Evolutionary conservation across 352 stramenopile genomes (phyloP).

Genomic region (Globisporangium radiosum): DNA sequence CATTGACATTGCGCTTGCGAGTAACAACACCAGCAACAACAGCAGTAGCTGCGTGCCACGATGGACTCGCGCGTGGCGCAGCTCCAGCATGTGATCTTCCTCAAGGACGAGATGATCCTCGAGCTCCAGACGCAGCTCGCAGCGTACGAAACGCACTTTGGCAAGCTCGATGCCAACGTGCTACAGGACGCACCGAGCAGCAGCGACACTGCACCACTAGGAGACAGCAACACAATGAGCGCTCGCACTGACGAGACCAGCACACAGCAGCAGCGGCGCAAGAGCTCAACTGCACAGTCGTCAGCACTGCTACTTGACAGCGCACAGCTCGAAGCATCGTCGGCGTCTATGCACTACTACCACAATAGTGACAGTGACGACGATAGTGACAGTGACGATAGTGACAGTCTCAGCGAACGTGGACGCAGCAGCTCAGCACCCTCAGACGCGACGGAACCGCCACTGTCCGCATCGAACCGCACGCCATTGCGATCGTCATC

Average conservation of each 20-base stretch:
- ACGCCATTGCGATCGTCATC: too few species aligned
- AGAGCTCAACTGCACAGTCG: not conserved
- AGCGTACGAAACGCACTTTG: conserved; percentile 49
- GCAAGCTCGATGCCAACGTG: conserved; percentile 30
- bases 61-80: conserved; percentile 54
- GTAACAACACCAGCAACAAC: not conserved
- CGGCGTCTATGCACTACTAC: not conserved
- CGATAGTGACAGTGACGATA: not conserved
- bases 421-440: too few species aligned
- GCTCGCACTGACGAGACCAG: conserved; percentile 5
- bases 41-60: not conserved
- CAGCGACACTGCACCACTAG: conserved; percentile 5
- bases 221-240: conserved; percentile 12
- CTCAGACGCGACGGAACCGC: not conserved
- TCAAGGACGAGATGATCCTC: conserved; percentile 83
- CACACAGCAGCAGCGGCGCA: not conserved
- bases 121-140: conserved; percentile 62
- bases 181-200: conserved; percentile 16
- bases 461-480: not conserved
- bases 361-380: not conserved
- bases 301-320: too few species aligned
- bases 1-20: too few species aligned
- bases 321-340: not conserved
- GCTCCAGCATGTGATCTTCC: conserved; percentile 77
- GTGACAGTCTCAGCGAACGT: not conserved